Conservation (phyloP, 2,329 filamentous ascomycete species). For the Xenoacremonium recifei region DNA sequence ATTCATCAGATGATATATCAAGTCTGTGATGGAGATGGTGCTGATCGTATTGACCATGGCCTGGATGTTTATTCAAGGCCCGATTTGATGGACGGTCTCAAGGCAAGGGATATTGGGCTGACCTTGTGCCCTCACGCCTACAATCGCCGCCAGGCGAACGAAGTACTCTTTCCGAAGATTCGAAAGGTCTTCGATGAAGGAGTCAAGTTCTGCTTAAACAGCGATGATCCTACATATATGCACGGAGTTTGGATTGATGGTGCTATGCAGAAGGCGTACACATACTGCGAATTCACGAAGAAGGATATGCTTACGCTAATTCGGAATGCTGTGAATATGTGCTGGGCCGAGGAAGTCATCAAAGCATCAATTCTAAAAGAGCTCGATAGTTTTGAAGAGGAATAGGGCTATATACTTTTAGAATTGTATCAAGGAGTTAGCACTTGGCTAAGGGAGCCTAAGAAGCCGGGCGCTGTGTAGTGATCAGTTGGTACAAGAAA, state of each 20-base stretch:
- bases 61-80: conserved; percentile 61
- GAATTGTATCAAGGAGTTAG: no score
- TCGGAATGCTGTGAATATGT: conserved; percentile 43
- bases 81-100: conserved; percentile 56
- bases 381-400: neutral
- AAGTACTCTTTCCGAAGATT: conserved; percentile 48
- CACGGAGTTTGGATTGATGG: conserved; percentile 46
- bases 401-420: no score
- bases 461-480: no score
- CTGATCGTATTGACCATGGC: conserved; percentile 71
- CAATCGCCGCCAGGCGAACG: conserved; percentile 13
- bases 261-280: conserved; percentile 28
- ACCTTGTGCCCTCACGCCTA: conserved; percentile 60
- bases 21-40: no score
- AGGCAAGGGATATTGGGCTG: conserved; percentile 54
- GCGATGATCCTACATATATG: conserved; percentile 73
- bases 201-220: conserved; percentile 67
- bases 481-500: no score
- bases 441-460: no score
- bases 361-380: neutral
- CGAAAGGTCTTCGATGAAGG: conserved; percentile 57
- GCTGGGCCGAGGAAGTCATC: conserved; percentile 38
- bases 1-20: conserved; percentile 61
- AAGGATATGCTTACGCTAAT: conserved; percentile 41
- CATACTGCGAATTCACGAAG: conserved; percentile 31